Evolutionary conservation across 805 yeast genomes (phyloP).

Genomic region (Ogataea nitratoaversa): DNA sequence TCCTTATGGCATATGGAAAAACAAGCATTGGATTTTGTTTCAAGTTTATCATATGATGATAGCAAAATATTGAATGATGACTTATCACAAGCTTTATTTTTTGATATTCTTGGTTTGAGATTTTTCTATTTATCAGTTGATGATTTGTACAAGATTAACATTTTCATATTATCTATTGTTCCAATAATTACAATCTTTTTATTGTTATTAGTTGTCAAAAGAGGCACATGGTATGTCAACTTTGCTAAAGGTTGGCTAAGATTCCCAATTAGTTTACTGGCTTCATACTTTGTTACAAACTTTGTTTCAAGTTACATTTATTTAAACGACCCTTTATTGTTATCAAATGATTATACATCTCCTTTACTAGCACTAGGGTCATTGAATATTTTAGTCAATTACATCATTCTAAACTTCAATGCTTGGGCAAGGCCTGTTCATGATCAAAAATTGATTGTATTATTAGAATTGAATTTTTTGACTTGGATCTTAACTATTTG

Average conservation of each 20-base stretch:
- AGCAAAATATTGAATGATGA: slow-evolving; percentile 31
- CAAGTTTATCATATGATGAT: slow-evolving; percentile 36
- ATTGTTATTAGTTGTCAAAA: slow-evolving; percentile 41
- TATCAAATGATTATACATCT: slow-evolving; percentile 46
- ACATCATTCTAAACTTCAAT: slow-evolving; percentile 46
- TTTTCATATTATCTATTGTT: slow-evolving; percentile 45
- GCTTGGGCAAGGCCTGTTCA: slow-evolving; percentile 44
- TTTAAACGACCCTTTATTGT: slow-evolving; percentile 41
- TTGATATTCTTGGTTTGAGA: slow-evolving; percentile 58
- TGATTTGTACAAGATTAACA: slow-evolving; percentile 46
- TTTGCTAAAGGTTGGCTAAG: slow-evolving; percentile 44
- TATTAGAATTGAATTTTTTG: slow-evolving; percentile 49
- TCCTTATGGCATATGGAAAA: slow-evolving; percentile 85
- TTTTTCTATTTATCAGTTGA: slow-evolving; percentile 53
- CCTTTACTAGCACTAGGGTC: slow-evolving; percentile 49
- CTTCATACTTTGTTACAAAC: slow-evolving; percentile 38
- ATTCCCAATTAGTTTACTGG: slow-evolving; percentile 52
- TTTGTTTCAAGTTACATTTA: slow-evolving; percentile 38
- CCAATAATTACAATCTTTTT: slow-evolving; percentile 53
- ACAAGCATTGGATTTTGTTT: slow-evolving; percentile 58
- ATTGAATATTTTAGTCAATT: slow-evolving; percentile 50
- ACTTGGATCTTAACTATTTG: slow-evolving; percentile 56
- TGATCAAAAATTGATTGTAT: slow-evolving; percentile 55
- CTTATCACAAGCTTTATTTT: slow-evolving; percentile 49
- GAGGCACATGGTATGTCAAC: slow-evolving; percentile 44